Base-by-base conservation (phyloP, 179 eudicot genomes). In the Silene vulgaris region DNA sequence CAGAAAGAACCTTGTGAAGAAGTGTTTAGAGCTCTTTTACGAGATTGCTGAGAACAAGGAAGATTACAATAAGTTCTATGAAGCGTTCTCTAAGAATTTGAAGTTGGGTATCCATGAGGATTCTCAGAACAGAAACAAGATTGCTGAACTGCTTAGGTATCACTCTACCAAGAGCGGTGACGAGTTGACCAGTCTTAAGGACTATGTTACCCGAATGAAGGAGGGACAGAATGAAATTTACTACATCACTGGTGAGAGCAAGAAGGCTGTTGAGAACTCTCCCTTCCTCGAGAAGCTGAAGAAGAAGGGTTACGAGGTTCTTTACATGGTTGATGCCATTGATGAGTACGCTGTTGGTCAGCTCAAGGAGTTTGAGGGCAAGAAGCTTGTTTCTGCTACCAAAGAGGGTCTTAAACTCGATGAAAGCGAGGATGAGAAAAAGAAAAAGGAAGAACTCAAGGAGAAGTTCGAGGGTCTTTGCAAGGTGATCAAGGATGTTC, bases 101-200 rank as follows among this genome's bases (percentile, higher is more conserved):
- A 89, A 89, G 82, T 82, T 89, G 13, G 93, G 93, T 67, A 86
- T 89, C 80, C 91, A 89, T 0, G 90, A 89, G 80, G 93, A 89
- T 9, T 81, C 91, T 11, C 85, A 84, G 67, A 89, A 89, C 91
- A 82, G 82, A 80, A 62, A 74, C 30, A 89, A 89, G 86, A 43
- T 89, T 65, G 91, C 91, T 68, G 91, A 89, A 29, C 67, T 89
- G 56, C 84, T 89, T 17, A 76, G 91, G 19, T 89, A 56, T 1
- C 60, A 56, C 20, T 56, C 60, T 56, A 56, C 60, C 20, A 56
- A 56, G 20, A 56, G 60, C 6, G 60, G 60, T 1, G 60, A 56
- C n/a, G 60, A 56, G 1, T 0, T 56, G 60, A 56, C 60, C 19
- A 56, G 60, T 56, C 60, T 56, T n/a, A 56, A 56, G 20, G 60